Conservation (phyloP, 345 rosid genomes). For the Pistacia integerrima region DNA sequence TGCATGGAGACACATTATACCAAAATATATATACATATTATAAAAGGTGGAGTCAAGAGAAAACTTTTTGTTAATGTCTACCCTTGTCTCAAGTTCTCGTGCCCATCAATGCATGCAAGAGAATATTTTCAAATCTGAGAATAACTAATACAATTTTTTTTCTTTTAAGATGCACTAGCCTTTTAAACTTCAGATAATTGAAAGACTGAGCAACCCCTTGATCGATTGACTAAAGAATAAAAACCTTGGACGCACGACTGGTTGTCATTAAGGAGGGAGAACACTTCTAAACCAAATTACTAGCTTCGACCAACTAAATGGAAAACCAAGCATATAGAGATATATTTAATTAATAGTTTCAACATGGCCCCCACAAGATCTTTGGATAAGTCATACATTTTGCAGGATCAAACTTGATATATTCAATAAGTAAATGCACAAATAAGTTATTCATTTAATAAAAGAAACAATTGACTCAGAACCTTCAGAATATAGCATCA, state of each 20-base stretch:
- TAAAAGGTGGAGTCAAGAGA: neutral
- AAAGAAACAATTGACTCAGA: neutral
- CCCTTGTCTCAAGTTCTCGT: neutral
- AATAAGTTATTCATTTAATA: neutral
- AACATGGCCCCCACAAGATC: neutral
- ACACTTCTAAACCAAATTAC: neutral
- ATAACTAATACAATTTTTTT: neutral
- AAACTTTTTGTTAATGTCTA: too few relatives aligned
- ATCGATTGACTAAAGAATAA: neutral
- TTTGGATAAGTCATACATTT: neutral
- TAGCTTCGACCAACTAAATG: neutral
- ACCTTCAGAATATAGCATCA: neutral
- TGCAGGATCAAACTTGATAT: neutral
- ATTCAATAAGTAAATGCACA: conserved; percentile 2
- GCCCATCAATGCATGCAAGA: neutral
- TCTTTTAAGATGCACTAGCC: neutral
- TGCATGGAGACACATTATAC: neutral
- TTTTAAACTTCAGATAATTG: neutral
- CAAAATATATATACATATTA: neutral
- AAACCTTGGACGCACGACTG: neutral
- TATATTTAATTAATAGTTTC: neutral
- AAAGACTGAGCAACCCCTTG: neutral
- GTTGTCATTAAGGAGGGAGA: neutral
- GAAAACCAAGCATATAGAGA: neutral
- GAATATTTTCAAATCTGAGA: neutral